Evolutionary conservation across 164 flowering plant genomes (phyloP).

Genomic region (Chimonanthus salicifolius): DNA sequence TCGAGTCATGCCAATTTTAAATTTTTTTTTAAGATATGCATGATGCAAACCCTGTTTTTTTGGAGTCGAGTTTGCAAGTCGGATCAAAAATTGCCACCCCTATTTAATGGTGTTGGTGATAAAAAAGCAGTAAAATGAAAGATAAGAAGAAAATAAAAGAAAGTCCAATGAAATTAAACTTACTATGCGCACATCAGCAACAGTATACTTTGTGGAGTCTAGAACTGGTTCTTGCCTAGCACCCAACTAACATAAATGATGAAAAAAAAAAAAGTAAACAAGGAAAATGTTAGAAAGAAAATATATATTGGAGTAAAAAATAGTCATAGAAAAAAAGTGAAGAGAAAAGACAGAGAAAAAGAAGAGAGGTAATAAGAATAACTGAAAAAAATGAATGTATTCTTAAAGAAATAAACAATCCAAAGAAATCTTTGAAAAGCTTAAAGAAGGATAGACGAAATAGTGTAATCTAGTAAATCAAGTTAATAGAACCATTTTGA

Average conservation of each 20-base stretch:
- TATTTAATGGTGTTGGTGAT: too few species aligned
- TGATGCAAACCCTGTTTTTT: too few species aligned
- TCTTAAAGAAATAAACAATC: background rate
- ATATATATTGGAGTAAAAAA: too few species aligned
- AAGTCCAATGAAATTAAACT: slow-evolving; percentile 25
- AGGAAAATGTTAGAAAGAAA: too few species aligned
- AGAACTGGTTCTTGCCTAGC: slow-evolving; percentile 70
- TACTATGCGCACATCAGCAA: slow-evolving; percentile 98
- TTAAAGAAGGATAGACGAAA: background rate
- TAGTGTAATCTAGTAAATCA: background rate
- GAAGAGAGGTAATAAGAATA: background rate
- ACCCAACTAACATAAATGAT: slow-evolving; percentile 48
- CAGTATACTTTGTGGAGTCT: slow-evolving; percentile 84
- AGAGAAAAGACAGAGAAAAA: background rate
- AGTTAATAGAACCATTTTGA: slow-evolving; percentile 64
- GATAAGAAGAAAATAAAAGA: too few species aligned
- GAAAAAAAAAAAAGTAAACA: background rate
- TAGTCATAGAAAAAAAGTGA: too few species aligned
- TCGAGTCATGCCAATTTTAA: too few species aligned
- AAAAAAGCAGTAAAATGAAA: too few species aligned
- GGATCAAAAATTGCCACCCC: too few species aligned
- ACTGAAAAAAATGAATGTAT: background rate
- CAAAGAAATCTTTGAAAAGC: background rate
- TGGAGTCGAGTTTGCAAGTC: too few species aligned
- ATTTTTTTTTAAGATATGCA: too few species aligned